phyloP scores from a whole-genome alignment of 2,329 filamentous ascomycete species.

The Colletotrichum higginsianum region DNA sequence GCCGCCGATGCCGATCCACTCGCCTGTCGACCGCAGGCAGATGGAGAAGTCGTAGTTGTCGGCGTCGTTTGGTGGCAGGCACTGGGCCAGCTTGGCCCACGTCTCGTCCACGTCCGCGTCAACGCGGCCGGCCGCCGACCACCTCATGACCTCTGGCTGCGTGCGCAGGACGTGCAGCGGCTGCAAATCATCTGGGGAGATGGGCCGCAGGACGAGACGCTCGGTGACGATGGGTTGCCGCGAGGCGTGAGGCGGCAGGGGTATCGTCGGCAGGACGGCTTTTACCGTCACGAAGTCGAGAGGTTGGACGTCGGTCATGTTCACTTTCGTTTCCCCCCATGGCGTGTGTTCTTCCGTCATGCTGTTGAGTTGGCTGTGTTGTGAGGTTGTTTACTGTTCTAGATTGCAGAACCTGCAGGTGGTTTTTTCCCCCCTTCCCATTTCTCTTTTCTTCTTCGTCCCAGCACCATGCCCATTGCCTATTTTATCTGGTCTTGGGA shows the following conservation, averaged over 20 bases:
- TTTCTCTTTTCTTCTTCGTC: too few relatives aligned
- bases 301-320: slow-evolving; percentile 32
- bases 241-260: slow-evolving; percentile 57
- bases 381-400: background rate
- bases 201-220: slow-evolving; percentile 69
- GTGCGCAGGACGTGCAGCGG: slow-evolving; percentile 67
- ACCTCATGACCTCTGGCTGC: slow-evolving; percentile 74
- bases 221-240: slow-evolving; percentile 62
- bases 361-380: too few relatives aligned
- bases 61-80: slow-evolving; percentile 65
- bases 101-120: slow-evolving; percentile 64
- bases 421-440: too few relatives aligned
- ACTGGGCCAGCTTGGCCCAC: slow-evolving; percentile 54
- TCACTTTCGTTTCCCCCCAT: background rate
- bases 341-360: background rate
- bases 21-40: slow-evolving; percentile 60
- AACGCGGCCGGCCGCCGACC: slow-evolving; percentile 60
- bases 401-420: background rate
- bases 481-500: background rate
- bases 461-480: background rate
- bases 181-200: slow-evolving; percentile 64
- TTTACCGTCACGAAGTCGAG: slow-evolving; percentile 57
- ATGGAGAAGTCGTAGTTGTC: slow-evolving; percentile 72
- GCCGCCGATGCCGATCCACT: slow-evolving; percentile 67
- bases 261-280: slow-evolving; percentile 62